A percentile compares a stretch with the other conserved stretches of the same genome.
phyloP scores from a whole-genome alignment of 208 protist species.

The Crithidia expoeki region DNA sequence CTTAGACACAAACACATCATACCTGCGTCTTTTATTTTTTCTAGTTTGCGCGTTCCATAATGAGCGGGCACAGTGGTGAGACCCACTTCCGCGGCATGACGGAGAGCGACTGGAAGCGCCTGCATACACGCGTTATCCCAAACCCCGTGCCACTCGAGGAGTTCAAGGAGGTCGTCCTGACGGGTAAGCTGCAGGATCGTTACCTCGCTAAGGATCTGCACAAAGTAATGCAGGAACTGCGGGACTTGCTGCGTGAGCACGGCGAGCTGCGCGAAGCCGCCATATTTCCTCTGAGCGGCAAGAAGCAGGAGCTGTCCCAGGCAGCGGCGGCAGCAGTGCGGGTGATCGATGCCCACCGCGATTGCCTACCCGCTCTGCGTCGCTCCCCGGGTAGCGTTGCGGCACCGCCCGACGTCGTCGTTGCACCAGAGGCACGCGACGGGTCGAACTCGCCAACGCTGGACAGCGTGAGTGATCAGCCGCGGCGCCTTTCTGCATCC shows the following conservation, averaged over 20 bases:
- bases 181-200: slow-evolving; percentile 53
- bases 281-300: slow-evolving; percentile 43
- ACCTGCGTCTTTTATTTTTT: neutral
- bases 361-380: slow-evolving; percentile 16
- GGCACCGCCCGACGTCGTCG: neutral
- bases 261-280: slow-evolving; percentile 64
- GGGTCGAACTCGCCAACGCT: slow-evolving; percentile 22
- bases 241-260: slow-evolving; percentile 67
- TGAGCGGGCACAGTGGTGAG: slow-evolving; percentile 8
- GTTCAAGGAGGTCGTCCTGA: slow-evolving; percentile 50
- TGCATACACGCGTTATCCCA: slow-evolving; percentile 64
- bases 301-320: slow-evolving; percentile 57
- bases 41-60: neutral
- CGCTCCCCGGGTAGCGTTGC: slow-evolving; percentile 1
- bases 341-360: slow-evolving; percentile 32
- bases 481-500: slow-evolving; percentile 7
- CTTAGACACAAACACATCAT: slow-evolving; percentile 7
- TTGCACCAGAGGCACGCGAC: slow-evolving; percentile 5
- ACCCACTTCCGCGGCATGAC: slow-evolving; percentile 32
- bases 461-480: slow-evolving; percentile 19
- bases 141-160: slow-evolving; percentile 55
- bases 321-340: slow-evolving; percentile 50
- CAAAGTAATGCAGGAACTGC: slow-evolving; percentile 73
- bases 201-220: slow-evolving; percentile 70
- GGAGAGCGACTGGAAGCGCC: slow-evolving; percentile 57